These are phyloP conservation scores for Suaeda aralocaspica DNA, from an alignment of 148 eudicot species.

Conservation along the genomic window DNA sequence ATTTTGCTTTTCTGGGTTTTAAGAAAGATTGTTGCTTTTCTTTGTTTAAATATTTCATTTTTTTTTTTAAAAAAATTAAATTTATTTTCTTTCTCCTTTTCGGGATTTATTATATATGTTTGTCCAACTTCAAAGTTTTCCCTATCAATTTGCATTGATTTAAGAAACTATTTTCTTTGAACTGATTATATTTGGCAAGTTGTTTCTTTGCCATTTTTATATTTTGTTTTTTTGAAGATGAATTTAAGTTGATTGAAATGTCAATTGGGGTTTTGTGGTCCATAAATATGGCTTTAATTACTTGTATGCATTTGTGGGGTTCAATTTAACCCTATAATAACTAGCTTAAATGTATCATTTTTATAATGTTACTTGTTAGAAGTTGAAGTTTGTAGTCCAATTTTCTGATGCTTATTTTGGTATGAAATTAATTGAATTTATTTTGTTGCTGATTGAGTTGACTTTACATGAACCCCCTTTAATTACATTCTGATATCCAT, in stretches of 20 bases:
- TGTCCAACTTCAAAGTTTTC: neutral
- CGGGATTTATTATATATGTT: neutral
- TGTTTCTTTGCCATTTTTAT: neutral
- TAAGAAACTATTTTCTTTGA: constrained; percentile 9
- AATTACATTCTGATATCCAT: neutral
- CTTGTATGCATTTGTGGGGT: neutral
- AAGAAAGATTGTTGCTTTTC: constrained; percentile 1
- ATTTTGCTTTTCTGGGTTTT: neutral
- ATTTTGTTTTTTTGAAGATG: neutral
- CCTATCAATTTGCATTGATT: constrained; percentile 10
- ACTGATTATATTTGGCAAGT: too few species aligned
- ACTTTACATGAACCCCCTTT: constrained; percentile 13
- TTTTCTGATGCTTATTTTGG: neutral
- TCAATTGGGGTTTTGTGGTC: constrained; percentile 26
- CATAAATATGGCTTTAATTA: constrained; percentile 15
- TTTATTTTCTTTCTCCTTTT: neutral
- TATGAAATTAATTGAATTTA: constrained; percentile 7
- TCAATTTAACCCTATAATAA: constrained; percentile 9
- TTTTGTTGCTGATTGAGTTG: constrained; percentile 23
- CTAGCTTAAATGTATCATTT: neutral
- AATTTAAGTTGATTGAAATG: neutral
- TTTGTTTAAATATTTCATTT: neutral
- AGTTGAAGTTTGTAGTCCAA: neutral
- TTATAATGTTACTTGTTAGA: neutral
- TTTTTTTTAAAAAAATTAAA: neutral